phyloP scores from a whole-genome alignment of 495 filamentous ascomycete genomes.

The Cercophora scortea region DNA sequence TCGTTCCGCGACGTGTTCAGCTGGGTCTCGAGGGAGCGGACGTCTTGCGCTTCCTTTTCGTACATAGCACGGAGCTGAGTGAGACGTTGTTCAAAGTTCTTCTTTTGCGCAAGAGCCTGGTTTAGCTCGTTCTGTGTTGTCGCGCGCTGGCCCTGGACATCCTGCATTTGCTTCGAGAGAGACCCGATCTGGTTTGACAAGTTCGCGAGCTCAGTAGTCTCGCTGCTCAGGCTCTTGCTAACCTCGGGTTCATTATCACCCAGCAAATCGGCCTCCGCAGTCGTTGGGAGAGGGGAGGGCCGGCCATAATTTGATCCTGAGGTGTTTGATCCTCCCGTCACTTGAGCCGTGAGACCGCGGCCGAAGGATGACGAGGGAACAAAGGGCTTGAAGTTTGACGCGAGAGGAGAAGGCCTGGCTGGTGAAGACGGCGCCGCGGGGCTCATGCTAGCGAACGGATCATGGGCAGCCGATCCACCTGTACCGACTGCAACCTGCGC shows the following conservation, averaged over 20 bases:
- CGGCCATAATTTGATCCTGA: constrained; percentile 28
- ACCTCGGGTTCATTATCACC: constrained; percentile 89
- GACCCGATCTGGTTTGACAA: constrained; percentile 90
- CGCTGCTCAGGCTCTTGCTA: constrained; percentile 75
- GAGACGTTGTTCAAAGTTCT: constrained; percentile 80
- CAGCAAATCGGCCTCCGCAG: constrained; percentile 79
- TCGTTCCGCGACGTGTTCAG: constrained; percentile 67
- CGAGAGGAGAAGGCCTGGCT: constrained; percentile 35
- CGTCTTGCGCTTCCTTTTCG: constrained; percentile 83
- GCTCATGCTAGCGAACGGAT: constrained; percentile 50
- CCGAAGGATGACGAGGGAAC: constrained; percentile 86
- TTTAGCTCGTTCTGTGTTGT: constrained; percentile 72
- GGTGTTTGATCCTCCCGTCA: constrained; percentile 61
- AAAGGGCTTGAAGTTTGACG: constrained; percentile 76
- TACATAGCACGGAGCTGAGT: constrained; percentile 78
- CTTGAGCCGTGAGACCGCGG: constrained; percentile 67
- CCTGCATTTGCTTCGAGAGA: constrained; percentile 86
- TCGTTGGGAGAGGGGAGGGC: constrained; percentile 33
- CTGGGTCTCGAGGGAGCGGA: constrained; percentile 76
- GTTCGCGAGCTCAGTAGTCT: constrained; percentile 92
- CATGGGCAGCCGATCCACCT: constrained; percentile 54
- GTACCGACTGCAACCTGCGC: constrained; percentile 61
- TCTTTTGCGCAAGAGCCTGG: constrained; percentile 75
- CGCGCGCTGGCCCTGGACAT: constrained; percentile 70
- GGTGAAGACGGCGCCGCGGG: constrained; percentile 45